A percentile compares a stretch with the other conserved stretches of the same genome.
Conservation (phyloP, 2,329 filamentous ascomycete genomes). For the Aspergillus fumigatus region DNA sequence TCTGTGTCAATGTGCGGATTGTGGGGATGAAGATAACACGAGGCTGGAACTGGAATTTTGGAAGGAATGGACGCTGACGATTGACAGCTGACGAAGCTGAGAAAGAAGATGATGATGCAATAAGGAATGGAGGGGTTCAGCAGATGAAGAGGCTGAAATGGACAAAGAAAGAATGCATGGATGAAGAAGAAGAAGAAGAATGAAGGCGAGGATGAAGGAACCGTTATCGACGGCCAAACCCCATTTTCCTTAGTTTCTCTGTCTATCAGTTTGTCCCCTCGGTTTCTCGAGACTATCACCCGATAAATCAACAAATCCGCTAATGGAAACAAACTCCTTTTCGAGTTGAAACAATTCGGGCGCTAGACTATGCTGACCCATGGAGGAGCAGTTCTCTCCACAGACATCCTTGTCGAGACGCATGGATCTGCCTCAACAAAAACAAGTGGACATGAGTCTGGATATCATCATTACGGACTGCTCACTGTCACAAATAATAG, state of each 20-base stretch:
- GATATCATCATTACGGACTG: too few relatives aligned
- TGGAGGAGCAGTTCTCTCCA: neutral
- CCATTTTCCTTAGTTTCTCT: too few relatives aligned
- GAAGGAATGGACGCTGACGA: neutral
- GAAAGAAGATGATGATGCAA: neutral
- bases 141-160: neutral
- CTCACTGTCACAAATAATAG: too few relatives aligned
- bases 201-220: neutral
- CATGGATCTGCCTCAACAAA: too few relatives aligned
- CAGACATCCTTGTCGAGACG: too few relatives aligned
- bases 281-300: too few relatives aligned
- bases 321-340: neutral
- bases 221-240: too few relatives aligned
- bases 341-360: neutral
- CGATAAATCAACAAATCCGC: neutral
- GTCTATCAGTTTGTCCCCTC: neutral
- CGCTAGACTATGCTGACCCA: neutral
- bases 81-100: too few relatives aligned
- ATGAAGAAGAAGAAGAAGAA: neutral
- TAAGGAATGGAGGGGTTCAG: slow-evolving; percentile 3
- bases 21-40: neutral
- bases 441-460: too few relatives aligned
- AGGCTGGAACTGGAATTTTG: neutral
- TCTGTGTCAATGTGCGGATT: slow-evolving; percentile 2
- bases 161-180: slow-evolving; percentile 1